Evolutionary conservation across 352 stramenopile species (phyloP).

Genomic region (Globisporangium orthogonon): DNA sequence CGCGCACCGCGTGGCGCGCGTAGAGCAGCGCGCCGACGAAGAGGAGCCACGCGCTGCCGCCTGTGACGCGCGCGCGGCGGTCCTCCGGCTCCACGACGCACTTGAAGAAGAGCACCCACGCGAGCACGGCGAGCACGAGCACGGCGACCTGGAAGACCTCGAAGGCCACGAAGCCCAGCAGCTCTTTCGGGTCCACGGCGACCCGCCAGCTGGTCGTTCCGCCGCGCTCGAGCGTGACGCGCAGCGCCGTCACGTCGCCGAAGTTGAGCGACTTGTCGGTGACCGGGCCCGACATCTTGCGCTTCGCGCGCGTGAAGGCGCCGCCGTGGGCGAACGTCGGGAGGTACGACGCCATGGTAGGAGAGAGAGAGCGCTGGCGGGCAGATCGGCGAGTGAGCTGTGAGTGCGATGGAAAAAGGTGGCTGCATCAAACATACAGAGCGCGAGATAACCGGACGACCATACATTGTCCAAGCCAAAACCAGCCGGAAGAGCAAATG

Average conservation of each 20-base stretch:
- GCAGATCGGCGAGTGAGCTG: background rate
- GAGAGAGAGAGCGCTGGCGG: background rate
- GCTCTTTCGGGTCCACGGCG: constrained; percentile 33
- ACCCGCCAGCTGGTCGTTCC: constrained; percentile 1
- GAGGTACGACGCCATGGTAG: constrained; percentile 17
- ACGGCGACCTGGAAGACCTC: constrained; percentile 32
- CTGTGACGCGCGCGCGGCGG: constrained; percentile 32
- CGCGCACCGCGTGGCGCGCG: constrained; percentile 36
- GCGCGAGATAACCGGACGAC: background rate
- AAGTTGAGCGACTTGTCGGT: constrained; percentile 25
- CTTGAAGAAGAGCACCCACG: constrained; percentile 65
- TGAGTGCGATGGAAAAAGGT: background rate
- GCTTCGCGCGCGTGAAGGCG: constrained; percentile 33
- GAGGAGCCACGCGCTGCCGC: constrained; percentile 47
- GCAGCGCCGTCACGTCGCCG: constrained; percentile 9
- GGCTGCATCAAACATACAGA: background rate
- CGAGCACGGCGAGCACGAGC: constrained; percentile 36
- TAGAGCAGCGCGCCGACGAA: constrained; percentile 40
- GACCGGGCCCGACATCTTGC: constrained; percentile 51
- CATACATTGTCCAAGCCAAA: constrained; percentile 6
- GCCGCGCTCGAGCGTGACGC: background rate
- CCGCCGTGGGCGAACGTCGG: constrained; percentile 8
- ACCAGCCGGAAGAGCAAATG: background rate
- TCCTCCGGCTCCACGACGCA: constrained; percentile 50
- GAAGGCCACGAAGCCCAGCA: constrained; percentile 39